A percentile compares a stretch with the other conserved stretches of the same genome.
phyloP scores from a whole-genome alignment of 345 rosid genomes.

The Lepidium didymum region DNA sequence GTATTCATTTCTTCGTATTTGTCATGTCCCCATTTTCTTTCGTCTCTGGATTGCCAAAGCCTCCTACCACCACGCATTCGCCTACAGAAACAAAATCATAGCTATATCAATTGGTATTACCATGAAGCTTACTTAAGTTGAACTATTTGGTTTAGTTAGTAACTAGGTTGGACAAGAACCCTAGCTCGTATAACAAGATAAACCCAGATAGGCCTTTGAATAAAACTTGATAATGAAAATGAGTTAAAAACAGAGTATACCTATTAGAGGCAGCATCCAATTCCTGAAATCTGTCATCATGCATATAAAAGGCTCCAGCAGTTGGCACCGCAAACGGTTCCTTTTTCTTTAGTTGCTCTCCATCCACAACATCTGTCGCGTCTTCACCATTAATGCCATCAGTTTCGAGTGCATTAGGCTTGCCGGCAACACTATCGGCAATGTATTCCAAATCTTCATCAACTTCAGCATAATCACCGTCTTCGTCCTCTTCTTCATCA shows the following conservation, averaged over 20 bases:
- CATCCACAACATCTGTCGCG: slow-evolving; percentile 8
- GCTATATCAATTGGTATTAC: not conserved
- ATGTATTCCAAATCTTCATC: slow-evolving; percentile 10
- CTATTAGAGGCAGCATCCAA: slow-evolving; percentile 54
- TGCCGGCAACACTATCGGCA: slow-evolving; percentile 15
- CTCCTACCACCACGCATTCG: slow-evolving; percentile 65
- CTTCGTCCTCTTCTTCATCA: slow-evolving; percentile 27
- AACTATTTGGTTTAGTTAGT: not conserved
- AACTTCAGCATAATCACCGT: slow-evolving; percentile 20
- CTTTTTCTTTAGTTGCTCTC: slow-evolving; percentile 42
- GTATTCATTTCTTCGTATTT: slow-evolving; percentile 77
- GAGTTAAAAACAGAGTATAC: slow-evolving; percentile 21
- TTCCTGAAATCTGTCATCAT: slow-evolving; percentile 85
- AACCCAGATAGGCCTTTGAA: not conserved
- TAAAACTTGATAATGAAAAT: not conserved
- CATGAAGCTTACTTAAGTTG: not conserved
- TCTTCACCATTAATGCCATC: slow-evolving; percentile 29
- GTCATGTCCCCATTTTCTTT: slow-evolving; percentile 96
- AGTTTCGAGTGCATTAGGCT: slow-evolving; percentile 19
- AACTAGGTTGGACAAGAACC: not conserved
- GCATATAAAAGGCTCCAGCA: slow-evolving; percentile 98
- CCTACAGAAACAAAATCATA: slow-evolving; percentile 37
- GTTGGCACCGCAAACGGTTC: slow-evolving; percentile 94
- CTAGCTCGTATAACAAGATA: not conserved
- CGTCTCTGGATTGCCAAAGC: slow-evolving; percentile 91